Evolutionary conservation across 2,329 filamentous ascomycete genomes (phyloP).

Genomic region (Cordyceps militaris): DNA sequence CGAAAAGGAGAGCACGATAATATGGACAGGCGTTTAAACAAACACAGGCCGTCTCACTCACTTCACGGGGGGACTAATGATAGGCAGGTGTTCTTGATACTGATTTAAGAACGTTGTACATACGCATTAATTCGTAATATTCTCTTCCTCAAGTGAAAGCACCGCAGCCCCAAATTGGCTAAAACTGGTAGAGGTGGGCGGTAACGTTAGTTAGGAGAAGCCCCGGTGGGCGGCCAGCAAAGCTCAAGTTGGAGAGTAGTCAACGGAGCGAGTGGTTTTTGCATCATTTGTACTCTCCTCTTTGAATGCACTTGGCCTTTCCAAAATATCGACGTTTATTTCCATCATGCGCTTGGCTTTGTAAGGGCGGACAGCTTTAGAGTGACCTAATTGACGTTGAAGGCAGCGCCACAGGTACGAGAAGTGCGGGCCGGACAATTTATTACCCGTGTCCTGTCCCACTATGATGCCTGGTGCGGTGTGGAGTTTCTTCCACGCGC

Average conservation of each 20-base stretch:
- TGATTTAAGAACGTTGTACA: not conserved
- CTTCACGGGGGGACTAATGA: not conserved
- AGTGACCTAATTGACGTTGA: too few species aligned
- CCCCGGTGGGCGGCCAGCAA: too few species aligned
- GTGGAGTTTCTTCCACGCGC: constrained; percentile 13
- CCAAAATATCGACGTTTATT: too few species aligned
- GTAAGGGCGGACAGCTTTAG: not conserved
- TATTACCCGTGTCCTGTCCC: constrained; percentile 7
- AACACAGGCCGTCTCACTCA: not conserved
- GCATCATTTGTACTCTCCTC: too few species aligned
- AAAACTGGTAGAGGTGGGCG: too few species aligned
- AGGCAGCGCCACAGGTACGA: too few species aligned
- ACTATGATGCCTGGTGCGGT: constrained; percentile 11
- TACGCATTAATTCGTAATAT: constrained; percentile 17
- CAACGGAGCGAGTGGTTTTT: too few species aligned
- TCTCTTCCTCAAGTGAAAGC: not conserved
- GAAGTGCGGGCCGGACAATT: not conserved
- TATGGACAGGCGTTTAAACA: constrained; percentile 17
- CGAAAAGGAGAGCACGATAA: constrained; percentile 7
- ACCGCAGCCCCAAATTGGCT: too few species aligned
- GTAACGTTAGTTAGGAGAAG: too few species aligned
- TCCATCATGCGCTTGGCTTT: too few species aligned
- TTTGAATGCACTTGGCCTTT: too few species aligned
- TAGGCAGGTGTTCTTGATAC: not conserved
- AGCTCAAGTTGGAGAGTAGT: too few species aligned